Evolutionary conservation across 768 basidiomycete species (phyloP), one percentile per base, ranked within the genome.

Genomic region (Tylopilus vinaceipallidus): DNA sequence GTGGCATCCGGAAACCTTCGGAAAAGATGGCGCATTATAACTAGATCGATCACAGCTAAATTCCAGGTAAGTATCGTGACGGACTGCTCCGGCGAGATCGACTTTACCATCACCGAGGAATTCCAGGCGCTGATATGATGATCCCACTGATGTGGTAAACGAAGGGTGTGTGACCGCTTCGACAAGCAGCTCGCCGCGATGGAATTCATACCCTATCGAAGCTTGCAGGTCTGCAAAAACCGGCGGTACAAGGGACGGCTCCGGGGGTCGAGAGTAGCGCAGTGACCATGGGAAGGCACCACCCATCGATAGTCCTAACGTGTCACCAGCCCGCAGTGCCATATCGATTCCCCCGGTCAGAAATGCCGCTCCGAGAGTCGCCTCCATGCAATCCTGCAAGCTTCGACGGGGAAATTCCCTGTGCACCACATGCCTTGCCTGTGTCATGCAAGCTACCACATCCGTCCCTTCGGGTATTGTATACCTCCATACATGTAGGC

Each of bases 131-230:
- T 95, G 87, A 66, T 95, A 95, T 3, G 88, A 89, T 6, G 80
- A 71, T 10, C 74, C 74, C 12, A 75, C 76, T 1, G 70, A 69
- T 4, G 68, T 63, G 10, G 76, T 72, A 57, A 88, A 88, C 0
- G 89, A 91, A 0, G 91, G 87, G 62, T 95, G 93, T 0, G 89
- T 91, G n/a, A 92, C 68, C 9, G 91, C 91, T 68, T 92, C 84
- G 8, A 87, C 59, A 3, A 95, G 68, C 14, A 90, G 66, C 41
- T 77, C 73, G n/a, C 79, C 76, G 17, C 76, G 72, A 48, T 75
- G 73, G 64, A 94, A 92, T 20, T 71, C 67, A 57, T 95, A 93
- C 2, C 87, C 86, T 36, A 95, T 71, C 20, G 58, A 68, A 23
- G 79, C 75, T 63, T 94, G 81, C 46, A 95, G 61, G 6, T 66